Conservation (phyloP, 768 basidiomycete genomes). For the Tylopilus rubrobrunneus region DNA sequence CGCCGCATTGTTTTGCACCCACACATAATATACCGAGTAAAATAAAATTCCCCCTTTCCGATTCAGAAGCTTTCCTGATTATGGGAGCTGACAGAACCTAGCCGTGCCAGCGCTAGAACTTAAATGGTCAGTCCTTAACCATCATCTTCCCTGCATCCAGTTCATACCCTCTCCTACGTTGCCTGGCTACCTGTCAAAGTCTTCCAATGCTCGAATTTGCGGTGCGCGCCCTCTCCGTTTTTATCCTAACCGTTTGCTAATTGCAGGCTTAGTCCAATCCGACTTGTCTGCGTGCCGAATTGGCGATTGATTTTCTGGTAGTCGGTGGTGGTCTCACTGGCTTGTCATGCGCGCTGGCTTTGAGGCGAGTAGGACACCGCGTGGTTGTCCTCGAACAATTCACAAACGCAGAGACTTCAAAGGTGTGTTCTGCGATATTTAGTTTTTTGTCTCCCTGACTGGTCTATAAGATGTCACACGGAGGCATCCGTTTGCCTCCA, state of each 20-base stretch:
- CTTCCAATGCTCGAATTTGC: slow-evolving; percentile 12
- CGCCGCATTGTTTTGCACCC: slow-evolving; percentile 8
- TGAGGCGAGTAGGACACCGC: slow-evolving; percentile 54
- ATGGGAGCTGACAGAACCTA: slow-evolving; percentile 17
- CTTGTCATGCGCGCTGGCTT: slow-evolving; percentile 50
- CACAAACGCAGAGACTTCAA: slow-evolving; percentile 35
- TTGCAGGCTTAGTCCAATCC: slow-evolving; percentile 10
- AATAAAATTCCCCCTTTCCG: slow-evolving; percentile 10
- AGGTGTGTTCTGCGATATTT: slow-evolving; percentile 23
- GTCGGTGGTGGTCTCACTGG: slow-evolving; percentile 55
- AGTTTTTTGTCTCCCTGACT: background rate
- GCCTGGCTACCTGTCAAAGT: background rate
- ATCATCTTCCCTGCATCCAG: background rate
- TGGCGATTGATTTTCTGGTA: slow-evolving; percentile 38
- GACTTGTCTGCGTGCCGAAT: slow-evolving; percentile 8
- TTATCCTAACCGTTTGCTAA: background rate
- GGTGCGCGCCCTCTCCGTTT: slow-evolving; percentile 4
- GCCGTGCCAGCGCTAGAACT: slow-evolving; percentile 14
- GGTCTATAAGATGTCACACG: slow-evolving; percentile 28
- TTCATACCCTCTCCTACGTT: background rate
- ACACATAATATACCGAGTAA: background rate
- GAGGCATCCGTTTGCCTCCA: slow-evolving; percentile 49
- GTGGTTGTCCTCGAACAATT: slow-evolving; percentile 55
- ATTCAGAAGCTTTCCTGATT: slow-evolving; percentile 6
- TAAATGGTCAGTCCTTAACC: slow-evolving; percentile 5